Percentiles rank a stretch among this genome's conserved stretches.
Evolutionary conservation across 2,329 filamentous ascomycete species (phyloP).

Genomic region (Ascochyta koolunga): DNA sequence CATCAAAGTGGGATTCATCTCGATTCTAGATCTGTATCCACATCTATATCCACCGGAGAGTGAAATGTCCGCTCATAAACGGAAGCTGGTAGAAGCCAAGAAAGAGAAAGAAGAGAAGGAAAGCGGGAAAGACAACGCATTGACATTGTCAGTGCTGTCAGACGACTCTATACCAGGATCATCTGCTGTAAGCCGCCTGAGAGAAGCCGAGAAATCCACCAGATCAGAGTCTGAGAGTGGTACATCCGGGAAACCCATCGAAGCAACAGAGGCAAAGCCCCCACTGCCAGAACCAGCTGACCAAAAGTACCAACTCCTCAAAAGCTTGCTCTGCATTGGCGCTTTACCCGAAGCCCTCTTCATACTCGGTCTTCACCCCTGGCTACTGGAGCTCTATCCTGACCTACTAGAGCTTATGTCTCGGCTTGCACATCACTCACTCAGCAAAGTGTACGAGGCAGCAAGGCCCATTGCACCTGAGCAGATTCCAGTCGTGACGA

Average conservation of each 20-base stretch:
- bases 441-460: conserved; percentile 73
- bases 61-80: conserved; percentile 76
- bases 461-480: conserved; percentile 55
- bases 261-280: conserved; percentile 52
- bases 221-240: conserved; percentile 54
- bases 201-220: conserved; percentile 62
- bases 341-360: conserved; percentile 92
- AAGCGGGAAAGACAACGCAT: conserved; percentile 76
- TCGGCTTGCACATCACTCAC: conserved; percentile 80
- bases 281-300: conserved; percentile 76
- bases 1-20: conserved; percentile 97
- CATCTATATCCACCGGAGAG: conserved; percentile 88
- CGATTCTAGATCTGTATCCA: conserved; percentile 85
- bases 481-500: conserved; percentile 48
- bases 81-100: conserved; percentile 69
- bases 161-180: conserved; percentile 73
- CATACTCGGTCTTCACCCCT: conserved; percentile 89
- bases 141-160: conserved; percentile 82
- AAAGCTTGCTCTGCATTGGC: conserved; percentile 85
- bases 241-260: conserved; percentile 50
- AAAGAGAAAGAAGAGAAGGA: conserved; percentile 73
- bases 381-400: conserved; percentile 84
- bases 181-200: conserved; percentile 49
- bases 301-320: conserved; percentile 85
- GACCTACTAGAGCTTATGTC: conserved; percentile 82